Conservation (phyloP, 176 grass and related monocot genomes). For the Zea luxurians region DNA sequence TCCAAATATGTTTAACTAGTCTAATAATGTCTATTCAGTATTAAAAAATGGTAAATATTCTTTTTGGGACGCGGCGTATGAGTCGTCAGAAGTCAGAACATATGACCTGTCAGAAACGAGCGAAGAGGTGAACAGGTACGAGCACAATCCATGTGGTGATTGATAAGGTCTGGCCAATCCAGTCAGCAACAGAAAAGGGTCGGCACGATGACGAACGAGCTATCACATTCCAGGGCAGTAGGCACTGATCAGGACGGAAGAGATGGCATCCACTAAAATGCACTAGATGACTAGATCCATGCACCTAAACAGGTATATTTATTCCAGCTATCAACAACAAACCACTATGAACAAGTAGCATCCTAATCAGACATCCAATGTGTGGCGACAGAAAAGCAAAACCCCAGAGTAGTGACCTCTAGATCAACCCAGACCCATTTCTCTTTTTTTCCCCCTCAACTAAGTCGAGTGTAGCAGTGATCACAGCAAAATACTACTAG, state of each 20-base stretch:
- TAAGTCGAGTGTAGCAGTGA: slow-evolving; percentile 40
- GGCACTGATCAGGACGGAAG: not conserved
- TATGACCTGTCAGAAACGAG: not conserved
- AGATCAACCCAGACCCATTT: slow-evolving; percentile 10
- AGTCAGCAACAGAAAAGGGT: not conserved
- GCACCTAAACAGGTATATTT: not conserved
- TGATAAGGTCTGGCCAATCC: not conserved
- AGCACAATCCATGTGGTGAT: not conserved
- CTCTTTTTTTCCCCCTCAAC: not conserved
- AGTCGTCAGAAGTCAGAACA: not conserved
- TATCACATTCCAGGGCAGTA: not conserved
- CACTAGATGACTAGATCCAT: not conserved
- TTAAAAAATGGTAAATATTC: not conserved
- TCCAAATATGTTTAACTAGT: not conserved
- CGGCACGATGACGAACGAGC: not conserved
- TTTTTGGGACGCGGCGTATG: not conserved
- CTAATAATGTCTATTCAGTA: not conserved
- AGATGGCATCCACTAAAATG: slow-evolving; percentile 6
- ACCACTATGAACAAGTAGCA: slow-evolving; percentile 21
- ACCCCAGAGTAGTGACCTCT: slow-evolving; percentile 14
- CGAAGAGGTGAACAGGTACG: not conserved
- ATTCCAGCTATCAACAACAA: not conserved
- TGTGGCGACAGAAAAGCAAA: not conserved
- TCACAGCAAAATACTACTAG: slow-evolving; percentile 36
- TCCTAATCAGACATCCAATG: slow-evolving; percentile 22